These are phyloP conservation scores for Tylopilus plumbeoviolaceoides DNA, from an alignment of 768 basidiomycete species.

Conservation along the genomic window DNA sequence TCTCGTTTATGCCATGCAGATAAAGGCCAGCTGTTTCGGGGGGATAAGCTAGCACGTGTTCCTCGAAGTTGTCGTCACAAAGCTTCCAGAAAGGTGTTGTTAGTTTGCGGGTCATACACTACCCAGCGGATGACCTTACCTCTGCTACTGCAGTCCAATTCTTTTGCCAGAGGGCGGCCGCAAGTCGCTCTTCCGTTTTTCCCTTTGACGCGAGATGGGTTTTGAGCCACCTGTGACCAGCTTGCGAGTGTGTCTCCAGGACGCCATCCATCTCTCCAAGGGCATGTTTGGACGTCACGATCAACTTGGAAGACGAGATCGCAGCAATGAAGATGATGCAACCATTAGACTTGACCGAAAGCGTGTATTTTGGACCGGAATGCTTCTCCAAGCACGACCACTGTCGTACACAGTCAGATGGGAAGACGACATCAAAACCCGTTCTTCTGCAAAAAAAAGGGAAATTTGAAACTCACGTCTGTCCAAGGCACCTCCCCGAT, in stretches of 20 bases:
- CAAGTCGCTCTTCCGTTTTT: constrained; percentile 72
- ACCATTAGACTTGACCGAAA: constrained; percentile 93
- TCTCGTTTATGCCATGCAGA: constrained; percentile 85
- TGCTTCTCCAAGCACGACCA: constrained; percentile 70
- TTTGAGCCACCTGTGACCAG: constrained; percentile 80
- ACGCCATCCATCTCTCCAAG: constrained; percentile 53
- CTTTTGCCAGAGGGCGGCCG: constrained; percentile 68
- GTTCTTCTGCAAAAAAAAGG: not conserved
- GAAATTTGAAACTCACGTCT: constrained; percentile 49
- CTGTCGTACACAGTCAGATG: constrained; percentile 36
- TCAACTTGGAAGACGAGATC: constrained; percentile 64
- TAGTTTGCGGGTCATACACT: not conserved
- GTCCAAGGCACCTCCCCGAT: constrained; percentile 97
- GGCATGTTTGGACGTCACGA: constrained; percentile 92
- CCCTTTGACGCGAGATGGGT: constrained; percentile 52
- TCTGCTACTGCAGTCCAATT: constrained; percentile 91
- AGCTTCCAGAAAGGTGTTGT: constrained; percentile 48
- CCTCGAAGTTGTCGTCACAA: constrained; percentile 96
- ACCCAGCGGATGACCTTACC: constrained; percentile 41
- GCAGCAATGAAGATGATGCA: constrained; percentile 96
- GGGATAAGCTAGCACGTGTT: constrained; percentile 87
- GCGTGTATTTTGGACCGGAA: constrained; percentile 72
- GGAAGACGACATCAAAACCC: not conserved
- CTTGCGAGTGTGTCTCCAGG: constrained; percentile 67
- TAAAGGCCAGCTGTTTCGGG: constrained; percentile 85